phyloP scores from a whole-genome alignment of 306 rosid genomes.

The Rosa multiflora region DNA sequence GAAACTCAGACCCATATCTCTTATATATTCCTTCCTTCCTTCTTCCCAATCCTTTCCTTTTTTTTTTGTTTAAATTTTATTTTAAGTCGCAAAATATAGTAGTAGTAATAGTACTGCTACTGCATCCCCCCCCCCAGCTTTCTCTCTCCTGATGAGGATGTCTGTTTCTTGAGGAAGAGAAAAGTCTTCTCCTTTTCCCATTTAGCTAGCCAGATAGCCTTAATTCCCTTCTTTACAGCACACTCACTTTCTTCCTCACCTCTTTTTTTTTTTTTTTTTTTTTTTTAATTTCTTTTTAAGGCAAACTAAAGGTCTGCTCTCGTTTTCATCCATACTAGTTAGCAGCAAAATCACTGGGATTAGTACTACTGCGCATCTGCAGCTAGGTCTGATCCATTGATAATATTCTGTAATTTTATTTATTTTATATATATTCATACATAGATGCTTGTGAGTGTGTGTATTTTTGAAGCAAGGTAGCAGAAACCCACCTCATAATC shows the following conservation, averaged over 20 bases:
- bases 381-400: neutral
- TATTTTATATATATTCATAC: neutral
- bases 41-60: conserved; percentile 19
- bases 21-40: conserved; percentile 22
- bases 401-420: conserved; percentile 12
- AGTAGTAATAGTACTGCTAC: neutral
- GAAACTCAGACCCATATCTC: conserved; percentile 30
- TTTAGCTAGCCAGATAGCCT: conserved; percentile 16
- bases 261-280: neutral
- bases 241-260: conserved; percentile 8
- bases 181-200: conserved; percentile 34
- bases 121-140: conserved; percentile 8
- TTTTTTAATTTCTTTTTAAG: neutral
- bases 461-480: conserved; percentile 3
- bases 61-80: neutral
- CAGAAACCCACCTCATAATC: conserved; percentile 13
- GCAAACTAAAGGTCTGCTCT: neutral
- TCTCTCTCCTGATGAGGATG: conserved; percentile 34
- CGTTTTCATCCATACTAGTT: neutral
- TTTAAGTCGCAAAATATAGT: conserved; percentile 3
- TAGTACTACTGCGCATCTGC: conserved; percentile 1
- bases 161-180: conserved; percentile 52
- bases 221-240: conserved; percentile 24
- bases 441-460: neutral
- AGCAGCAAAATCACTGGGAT: conserved; percentile 1